Percentiles rank a stretch among this genome's conserved stretches.
These are phyloP conservation scores for Nakaseomyces glabratus DNA, from an alignment of 1,139 yeast species.

Conservation along the genomic window DNA sequence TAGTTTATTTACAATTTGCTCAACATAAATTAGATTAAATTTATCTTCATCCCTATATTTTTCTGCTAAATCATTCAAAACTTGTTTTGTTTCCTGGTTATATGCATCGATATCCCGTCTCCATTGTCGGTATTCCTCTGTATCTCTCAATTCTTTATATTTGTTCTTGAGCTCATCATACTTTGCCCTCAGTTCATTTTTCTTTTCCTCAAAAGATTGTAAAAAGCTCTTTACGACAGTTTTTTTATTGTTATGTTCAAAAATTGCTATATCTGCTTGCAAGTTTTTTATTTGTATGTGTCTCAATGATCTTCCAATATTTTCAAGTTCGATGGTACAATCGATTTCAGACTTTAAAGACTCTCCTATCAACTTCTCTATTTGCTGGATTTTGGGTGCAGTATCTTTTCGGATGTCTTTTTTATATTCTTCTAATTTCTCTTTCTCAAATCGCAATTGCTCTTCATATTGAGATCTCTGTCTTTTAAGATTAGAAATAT, in stretches of 20 bases:
- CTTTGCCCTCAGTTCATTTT: constrained; percentile 30
- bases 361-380: constrained; percentile 25
- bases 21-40: constrained; percentile 36
- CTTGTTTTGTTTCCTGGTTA: constrained; percentile 37
- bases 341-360: neutral
- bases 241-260: constrained; percentile 20
- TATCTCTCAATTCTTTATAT: constrained; percentile 38
- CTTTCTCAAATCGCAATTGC: constrained; percentile 25
- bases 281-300: constrained; percentile 13
- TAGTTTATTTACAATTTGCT: constrained; percentile 31
- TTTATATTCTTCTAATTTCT: constrained; percentile 21
- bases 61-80: constrained; percentile 39
- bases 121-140: constrained; percentile 39
- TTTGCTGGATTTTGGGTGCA: constrained; percentile 22
- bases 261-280: constrained; percentile 13
- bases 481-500: constrained; percentile 16
- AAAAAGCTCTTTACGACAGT: constrained; percentile 21
- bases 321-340: neutral
- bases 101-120: constrained; percentile 36
- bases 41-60: constrained; percentile 36
- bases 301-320: constrained; percentile 10
- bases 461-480: constrained; percentile 17
- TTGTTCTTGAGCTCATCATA: constrained; percentile 37
- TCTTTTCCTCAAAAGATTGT: constrained; percentile 23
- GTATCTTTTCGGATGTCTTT: constrained; percentile 24